Evolutionary conservation across 2,329 filamentous ascomycete species (phyloP), one percentile per base, ranked within the genome.

Genomic region (Rasamsonia emersonii): DNA sequence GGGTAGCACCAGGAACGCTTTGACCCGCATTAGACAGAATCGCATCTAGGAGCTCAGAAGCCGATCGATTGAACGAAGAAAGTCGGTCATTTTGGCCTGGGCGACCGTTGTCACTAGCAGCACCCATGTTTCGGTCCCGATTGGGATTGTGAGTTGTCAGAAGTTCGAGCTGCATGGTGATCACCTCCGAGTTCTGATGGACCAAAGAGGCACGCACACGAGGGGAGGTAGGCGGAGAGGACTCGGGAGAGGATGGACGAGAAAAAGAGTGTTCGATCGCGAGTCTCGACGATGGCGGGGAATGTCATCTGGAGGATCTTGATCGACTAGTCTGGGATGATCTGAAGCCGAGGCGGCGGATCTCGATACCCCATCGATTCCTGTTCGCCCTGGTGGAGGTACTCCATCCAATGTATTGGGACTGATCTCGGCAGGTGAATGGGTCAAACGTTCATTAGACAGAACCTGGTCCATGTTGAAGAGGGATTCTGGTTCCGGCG

Each of bases 151-250:
- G 56, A 32, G 53, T 55, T 6, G 52, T 52, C 27, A 62, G 35
- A 6, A 64, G 41, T 30, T 63, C 59, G 23, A 64, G 39, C 30
- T 64, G 59, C 60, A 64, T 63, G 3, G 61, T 64, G 28, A 63
- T 61, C 2, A 61, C 49, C 36, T 62, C 59, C 1, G 61, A 56
- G 32, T 59, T 59, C 27, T 61, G 58, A 36, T 62, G 59, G 11
- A 63, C 56, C 15, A 64, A 43, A 1, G 60, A 63, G 17, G 61
- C 60, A 28, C 61, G 48, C 13, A 64, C 57, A 4, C 51, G 58
- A 28, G 61, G 61, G 4, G 61, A 64, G 5, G 51, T 51, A 17
- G 55, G 57, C 10, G 58, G 58, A 7, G 59, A 62, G n/a, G 58
- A 55, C 24, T 51, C 53, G 5, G 59, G 54, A 23, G 58, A 62